phyloP scores from a whole-genome alignment of 352 stramenopile genomes.

The Globisporangium echinulatum region DNA sequence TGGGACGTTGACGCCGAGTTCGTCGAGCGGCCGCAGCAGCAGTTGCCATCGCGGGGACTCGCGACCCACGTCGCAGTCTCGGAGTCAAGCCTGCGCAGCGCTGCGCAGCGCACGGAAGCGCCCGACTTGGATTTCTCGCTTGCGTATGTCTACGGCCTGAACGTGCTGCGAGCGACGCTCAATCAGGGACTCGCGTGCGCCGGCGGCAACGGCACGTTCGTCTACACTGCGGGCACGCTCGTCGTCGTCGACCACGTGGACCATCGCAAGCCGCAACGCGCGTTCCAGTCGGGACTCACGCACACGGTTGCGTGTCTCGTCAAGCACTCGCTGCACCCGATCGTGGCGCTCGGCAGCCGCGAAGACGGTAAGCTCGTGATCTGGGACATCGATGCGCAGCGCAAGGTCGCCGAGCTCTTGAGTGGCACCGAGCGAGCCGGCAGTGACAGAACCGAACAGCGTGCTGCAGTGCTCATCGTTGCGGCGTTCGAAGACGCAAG shows the following conservation, averaged over 20 bases:
- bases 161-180: conserved; percentile 28
- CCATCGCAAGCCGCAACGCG: conserved; percentile 21
- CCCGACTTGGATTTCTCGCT: conserved; percentile 57
- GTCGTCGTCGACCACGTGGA: conserved; percentile 35
- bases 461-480: conserved; percentile 13
- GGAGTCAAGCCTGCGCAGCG: conserved; percentile 15
- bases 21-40: neutral
- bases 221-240: conserved; percentile 42
- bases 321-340: conserved; percentile 35
- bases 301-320: conserved; percentile 43
- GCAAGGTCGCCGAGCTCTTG: conserved; percentile 21
- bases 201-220: conserved; percentile 18
- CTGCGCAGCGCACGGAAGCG: conserved; percentile 29
- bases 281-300: conserved; percentile 32
- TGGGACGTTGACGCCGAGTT: conserved; percentile 6
- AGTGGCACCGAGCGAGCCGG: conserved; percentile 1
- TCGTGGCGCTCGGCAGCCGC: conserved; percentile 36
- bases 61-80: conserved; percentile 9
- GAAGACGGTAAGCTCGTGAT: conserved; percentile 25
- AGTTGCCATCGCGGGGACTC: neutral
- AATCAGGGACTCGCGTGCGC: conserved; percentile 38
- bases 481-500: conserved; percentile 22
- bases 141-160: conserved; percentile 39
- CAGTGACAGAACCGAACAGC: neutral
- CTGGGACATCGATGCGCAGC: conserved; percentile 25